Percentiles rank a stretch among this genome's conserved stretches.
phyloP scores from a whole-genome alignment of 139 green algal genomes.

The Picochlorum sp. region DNA sequence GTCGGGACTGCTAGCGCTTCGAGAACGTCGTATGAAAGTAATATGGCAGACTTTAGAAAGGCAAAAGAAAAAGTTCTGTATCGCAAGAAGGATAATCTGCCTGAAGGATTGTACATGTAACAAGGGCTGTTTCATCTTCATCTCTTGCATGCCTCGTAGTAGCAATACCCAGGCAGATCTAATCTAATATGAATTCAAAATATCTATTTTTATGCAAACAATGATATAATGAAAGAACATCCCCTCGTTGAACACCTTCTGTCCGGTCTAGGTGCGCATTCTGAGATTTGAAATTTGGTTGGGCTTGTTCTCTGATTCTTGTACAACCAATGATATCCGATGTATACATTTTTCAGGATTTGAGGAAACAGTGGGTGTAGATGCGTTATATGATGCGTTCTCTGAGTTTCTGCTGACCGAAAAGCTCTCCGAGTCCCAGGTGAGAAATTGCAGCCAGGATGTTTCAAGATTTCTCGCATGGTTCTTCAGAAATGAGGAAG shows the following conservation, averaged over 20 bases:
- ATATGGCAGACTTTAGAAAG: constrained; percentile 81
- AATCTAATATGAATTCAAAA: too few species aligned
- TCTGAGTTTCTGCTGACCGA: neutral
- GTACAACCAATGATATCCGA: neutral
- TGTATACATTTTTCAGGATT: constrained; percentile 15
- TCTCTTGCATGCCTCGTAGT: too few species aligned
- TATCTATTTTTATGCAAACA: neutral
- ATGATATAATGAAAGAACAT: constrained; percentile 10
- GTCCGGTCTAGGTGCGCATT: constrained; percentile 10
- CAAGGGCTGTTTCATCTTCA: too few species aligned
- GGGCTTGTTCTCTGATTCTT: neutral
- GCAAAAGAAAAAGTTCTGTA: constrained; percentile 92
- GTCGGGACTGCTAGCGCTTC: constrained; percentile 91
- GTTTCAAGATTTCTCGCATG: constrained; percentile 4
- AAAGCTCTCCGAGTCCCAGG: neutral
- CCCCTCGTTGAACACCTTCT: constrained; percentile 15
- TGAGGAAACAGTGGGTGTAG: constrained; percentile 15
- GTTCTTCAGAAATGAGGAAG: neutral
- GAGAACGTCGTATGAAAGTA: constrained; percentile 92
- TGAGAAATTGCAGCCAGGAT: neutral
- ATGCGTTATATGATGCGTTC: constrained; percentile 20
- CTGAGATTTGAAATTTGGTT: neutral
- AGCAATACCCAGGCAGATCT: too few species aligned
- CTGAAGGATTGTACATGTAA: constrained; percentile 96
- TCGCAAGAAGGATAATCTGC: constrained; percentile 98